Base-by-base conservation (phyloP, 495 filamentous ascomycete species). In the Neurospora cerealis region DNA sequence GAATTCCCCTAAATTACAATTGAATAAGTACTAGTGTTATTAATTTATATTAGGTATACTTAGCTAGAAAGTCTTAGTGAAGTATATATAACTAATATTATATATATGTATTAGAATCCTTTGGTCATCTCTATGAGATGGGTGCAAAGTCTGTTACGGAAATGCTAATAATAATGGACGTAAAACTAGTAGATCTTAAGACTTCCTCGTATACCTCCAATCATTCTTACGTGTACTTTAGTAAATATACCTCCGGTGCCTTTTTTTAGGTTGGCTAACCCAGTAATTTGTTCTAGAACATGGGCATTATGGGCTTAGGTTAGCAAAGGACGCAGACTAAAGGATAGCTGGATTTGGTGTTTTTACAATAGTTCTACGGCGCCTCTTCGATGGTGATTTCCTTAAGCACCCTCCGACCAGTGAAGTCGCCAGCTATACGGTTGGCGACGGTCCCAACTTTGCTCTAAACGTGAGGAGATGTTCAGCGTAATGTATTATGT, bases 341-440 rank as follows among this genome's bases (percentile, higher is more conserved):
- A 41, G 39, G 39, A 41, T 41, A 41, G 39, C 39, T 41, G 39
- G 39, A 41, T 41, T 41, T 41, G 39, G 39, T 41, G 11, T 41
- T 41, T 41, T 41, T 41, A 3, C 11, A 41, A 41, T 41, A 11
- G 39, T 41, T 41, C 39, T 41, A 41, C 39, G 39, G 39, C 39
- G 17, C 41, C 41, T 44, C 41, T 93, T 72, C 93, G 88, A 10
- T 95, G 93, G 77, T 97, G 93, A 44, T 84, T 91, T 82, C 91
- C 93, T 66, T 89, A 21, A 86, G 88, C 21, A 92, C 86, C 75
- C 89, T 86, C 62, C 89, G 89, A 19, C 95, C 95, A 4, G 95
- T 97, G 77, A 98, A 95, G 81, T 98, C 96, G 15, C 94, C 94
- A 21, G 95, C 95, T 69, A 98, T 90, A 69, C 93, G 94, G 15